Evolutionary conservation across 2,329 filamentous ascomycete genomes (phyloP), one percentile per base, ranked within the genome.

Genomic region (Clonostachys sp.): DNA sequence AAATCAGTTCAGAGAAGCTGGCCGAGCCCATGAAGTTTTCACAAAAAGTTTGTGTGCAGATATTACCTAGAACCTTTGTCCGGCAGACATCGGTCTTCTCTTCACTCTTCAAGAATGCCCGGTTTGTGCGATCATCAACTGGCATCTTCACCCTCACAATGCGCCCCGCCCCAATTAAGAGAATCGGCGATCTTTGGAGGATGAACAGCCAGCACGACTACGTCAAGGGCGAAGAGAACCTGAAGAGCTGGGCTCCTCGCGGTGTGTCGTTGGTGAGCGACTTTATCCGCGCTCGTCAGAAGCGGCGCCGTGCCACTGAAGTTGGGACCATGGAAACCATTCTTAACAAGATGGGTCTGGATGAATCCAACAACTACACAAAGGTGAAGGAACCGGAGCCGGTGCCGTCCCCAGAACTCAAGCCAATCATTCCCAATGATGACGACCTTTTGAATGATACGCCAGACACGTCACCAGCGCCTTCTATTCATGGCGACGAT

Each of bases 181-280:
- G 89, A 42, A 89, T 91, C 1, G 90, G 90, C 4, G 94, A 99
- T 62, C 75, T 99, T 12, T 99, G 94, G 94, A 83, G 94, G 47
- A 90, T 97, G 83, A 95, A 91, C 64, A 97, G 91, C 14, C 86
- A 89, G 50, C 87, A 95, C 58, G 90, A 95, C 63, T 97, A 96
- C 61, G 89, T 99, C 57, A 96, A 96, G 65, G 94, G 94, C 47
- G 91, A 99, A 67, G 94, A 99, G 65, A 78, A 85, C 44, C 74
- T 99, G 38, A 83, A 77, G 3, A 83, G 84, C 48, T 99, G 94
- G 94, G 83, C 85, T 8, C 92, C 94, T 3, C 81, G 94, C 40
- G 91, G 94, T 35, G 88, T 97, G 4, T 95, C 90, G 0, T 72
- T 99, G 1, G 86, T 99, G n/a, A 83, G 84, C 49, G 94, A 99